Evolutionary conservation across 2,329 filamentous ascomycete species (phyloP), one percentile per base, ranked within the genome.

Genomic region (Colletotrichum godetiae): DNA sequence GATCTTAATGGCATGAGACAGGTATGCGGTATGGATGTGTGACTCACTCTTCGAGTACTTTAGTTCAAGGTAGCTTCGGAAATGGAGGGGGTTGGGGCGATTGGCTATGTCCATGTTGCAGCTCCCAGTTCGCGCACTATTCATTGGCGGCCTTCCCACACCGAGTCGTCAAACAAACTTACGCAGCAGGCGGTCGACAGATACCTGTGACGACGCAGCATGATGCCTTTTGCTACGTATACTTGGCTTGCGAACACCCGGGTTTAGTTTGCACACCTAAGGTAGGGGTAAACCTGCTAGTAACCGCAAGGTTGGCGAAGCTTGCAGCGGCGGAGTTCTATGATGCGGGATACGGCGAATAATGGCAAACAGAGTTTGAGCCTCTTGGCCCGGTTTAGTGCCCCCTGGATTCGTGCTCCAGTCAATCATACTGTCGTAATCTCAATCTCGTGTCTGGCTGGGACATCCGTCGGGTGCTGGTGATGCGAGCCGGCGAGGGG

Each of bases 21-120:
- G 37, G 22, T 60, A 64, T 27, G 60, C 67, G 72, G 76, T 81
- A 73, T 73, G 79, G 65, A 53, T 68, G 64, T 74, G 72, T 74
- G 72, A 74, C 62, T 74, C 72, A 74, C 24, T 63, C 55, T 53
- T 59, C 58, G 62, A 72, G 62, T 72, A 68, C 55, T 58, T 49
- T 49, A 49, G 42, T 49, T 19, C 42, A 49, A 49, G 19, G 68
- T 67, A 73, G 68, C 61, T 59, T 63, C 49, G 52, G 42, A 72
- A 72, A 68, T 67, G 52, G 72, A 72, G 68, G 72, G 59, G 68
- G 72, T 63, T 74, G 72, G 72, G 49, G 59, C 61, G 59, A 62
- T 72, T 73, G 61, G 52, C 71, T 64, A 42, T n/a, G 67, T 74
- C 62, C 56, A 67, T 73, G 58, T 74, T 64, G 68, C 68, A 66